A percentile compares a stretch with the other conserved stretches of the same genome.
Evolutionary conservation across 192 early-diverging fungal species (phyloP).

Genomic region (Chytriomyces sp.): DNA sequence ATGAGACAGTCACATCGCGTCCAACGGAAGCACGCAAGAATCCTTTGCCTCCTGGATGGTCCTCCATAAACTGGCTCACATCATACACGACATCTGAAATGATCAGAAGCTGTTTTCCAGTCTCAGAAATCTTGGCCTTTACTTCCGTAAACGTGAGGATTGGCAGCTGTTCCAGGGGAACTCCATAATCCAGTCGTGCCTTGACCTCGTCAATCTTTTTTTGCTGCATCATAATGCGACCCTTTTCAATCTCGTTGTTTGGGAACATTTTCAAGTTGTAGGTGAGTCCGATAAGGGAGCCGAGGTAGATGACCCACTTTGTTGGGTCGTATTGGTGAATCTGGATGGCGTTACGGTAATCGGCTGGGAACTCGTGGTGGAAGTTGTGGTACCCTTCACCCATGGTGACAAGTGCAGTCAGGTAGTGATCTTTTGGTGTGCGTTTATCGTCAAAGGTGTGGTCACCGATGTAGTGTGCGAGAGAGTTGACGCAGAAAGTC

Average conservation of each 20-base stretch:
- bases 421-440: constrained; percentile 62
- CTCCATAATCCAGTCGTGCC: constrained; percentile 73
- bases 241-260: constrained; percentile 57
- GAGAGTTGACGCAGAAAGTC: constrained; percentile 62
- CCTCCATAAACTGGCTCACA: constrained; percentile 78
- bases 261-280: constrained; percentile 55
- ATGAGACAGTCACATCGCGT: constrained; percentile 81
- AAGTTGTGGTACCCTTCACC: constrained; percentile 68
- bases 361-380: constrained; percentile 63
- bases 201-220: constrained; percentile 72
- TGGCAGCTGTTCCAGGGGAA: constrained; percentile 71
- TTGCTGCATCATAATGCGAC: constrained; percentile 75
- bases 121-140: constrained; percentile 68
- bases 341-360: constrained; percentile 62
- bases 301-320: constrained; percentile 58
- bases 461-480: constrained; percentile 58
- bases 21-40: constrained; percentile 75
- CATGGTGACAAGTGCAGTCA: constrained; percentile 55
- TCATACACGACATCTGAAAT: constrained; percentile 85
- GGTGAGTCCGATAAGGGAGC: constrained; percentile 48
- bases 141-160: constrained; percentile 47
- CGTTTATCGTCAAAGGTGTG: constrained; percentile 70
- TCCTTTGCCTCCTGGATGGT: constrained; percentile 85
- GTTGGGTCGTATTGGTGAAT: constrained; percentile 60
- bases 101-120: constrained; percentile 77